phyloP scores from a whole-genome alignment of 140 eudicot genomes.

The Eryngium alpinum region DNA sequence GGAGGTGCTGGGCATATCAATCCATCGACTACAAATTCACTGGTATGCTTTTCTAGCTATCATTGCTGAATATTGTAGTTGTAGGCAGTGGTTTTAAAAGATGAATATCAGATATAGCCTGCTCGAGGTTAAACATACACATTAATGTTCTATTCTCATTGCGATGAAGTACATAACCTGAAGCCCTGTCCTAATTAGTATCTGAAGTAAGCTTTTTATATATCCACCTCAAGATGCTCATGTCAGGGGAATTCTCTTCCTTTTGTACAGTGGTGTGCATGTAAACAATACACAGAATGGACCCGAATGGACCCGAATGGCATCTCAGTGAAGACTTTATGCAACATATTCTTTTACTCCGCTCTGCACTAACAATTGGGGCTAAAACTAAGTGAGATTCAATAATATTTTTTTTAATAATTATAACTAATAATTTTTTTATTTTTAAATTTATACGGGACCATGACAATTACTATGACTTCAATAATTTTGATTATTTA shows the following conservation, averaged over 20 bases:
- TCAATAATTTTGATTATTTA: too few relatives aligned
- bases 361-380: constrained; percentile 56
- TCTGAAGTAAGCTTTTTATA: constrained; percentile 86
- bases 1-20: constrained; percentile 99
- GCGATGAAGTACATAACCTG: constrained; percentile 80
- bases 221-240: constrained; percentile 87
- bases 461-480: too few relatives aligned
- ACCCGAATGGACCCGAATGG: constrained; percentile 88
- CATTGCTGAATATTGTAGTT: neutral
- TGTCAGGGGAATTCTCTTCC: constrained; percentile 87
- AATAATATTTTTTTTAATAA: too few relatives aligned
- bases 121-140: neutral
- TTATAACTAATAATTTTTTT: too few relatives aligned
- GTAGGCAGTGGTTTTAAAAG: neutral
- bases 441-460: too few relatives aligned
- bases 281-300: constrained; percentile 78
- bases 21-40: constrained; percentile 96
- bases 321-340: constrained; percentile 67
- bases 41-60: constrained; percentile 32
- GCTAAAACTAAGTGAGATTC: constrained; percentile 37
- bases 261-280: constrained; percentile 79
- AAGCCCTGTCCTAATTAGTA: constrained; percentile 77
- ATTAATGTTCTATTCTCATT: neutral
- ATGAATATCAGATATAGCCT: neutral
- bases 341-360: constrained; percentile 77